Base-by-base conservation (phyloP, 371 early-diverging fungal genomes). In the Mycotypha africana region DNA sequence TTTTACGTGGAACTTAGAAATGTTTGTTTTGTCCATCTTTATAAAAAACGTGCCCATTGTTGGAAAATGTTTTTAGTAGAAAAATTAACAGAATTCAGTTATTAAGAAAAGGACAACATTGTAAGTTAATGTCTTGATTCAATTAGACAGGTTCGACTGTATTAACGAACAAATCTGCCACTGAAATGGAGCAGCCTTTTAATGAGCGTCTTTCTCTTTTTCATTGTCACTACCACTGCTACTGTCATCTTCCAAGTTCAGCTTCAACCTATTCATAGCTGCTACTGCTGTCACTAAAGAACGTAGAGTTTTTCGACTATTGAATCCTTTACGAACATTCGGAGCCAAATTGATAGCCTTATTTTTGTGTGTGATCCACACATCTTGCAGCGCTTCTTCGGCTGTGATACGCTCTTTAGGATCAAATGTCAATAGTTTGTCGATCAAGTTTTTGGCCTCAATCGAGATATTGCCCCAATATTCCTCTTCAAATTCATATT, bases 381-480 rank as follows among this genome's bases (percentile, higher is more conserved):
- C 76, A 56, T 89, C 84, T 4, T 58, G 17, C n/a, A 91, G 56
- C 2, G 91, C 90, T 48, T 84, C 56, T 4, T 65, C 57, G 9
- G 93, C 91, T 2, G 89, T 90, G 42, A 78, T 69, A 14, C 93
- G 70, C 38, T 65, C 49, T 16, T 67, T 55, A 16, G 90, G 87
- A 53, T 89, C 78, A 38, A 84, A 69, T 14, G 83, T 80, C 35
- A 93, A 62, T 23, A 88, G 53, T 30, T 62, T 62, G 19, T 77
- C 63, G 37, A 93, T 85, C 43, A 93, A 84, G 55, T 87, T 73
- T 62, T 89, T 91, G 61, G 90, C 91, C 53, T 73, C 62, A 38
- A 75, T 76, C 0, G 89, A 89, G 24, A 90, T 84, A 23, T 81
- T 77, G 42, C 65, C 67, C 91, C 91, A 90, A 61, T 81, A 84